These are phyloP conservation scores for Colletotrichum sojae DNA, from an alignment of 2,329 filamentous ascomycete species.

Conservation along the genomic window DNA sequence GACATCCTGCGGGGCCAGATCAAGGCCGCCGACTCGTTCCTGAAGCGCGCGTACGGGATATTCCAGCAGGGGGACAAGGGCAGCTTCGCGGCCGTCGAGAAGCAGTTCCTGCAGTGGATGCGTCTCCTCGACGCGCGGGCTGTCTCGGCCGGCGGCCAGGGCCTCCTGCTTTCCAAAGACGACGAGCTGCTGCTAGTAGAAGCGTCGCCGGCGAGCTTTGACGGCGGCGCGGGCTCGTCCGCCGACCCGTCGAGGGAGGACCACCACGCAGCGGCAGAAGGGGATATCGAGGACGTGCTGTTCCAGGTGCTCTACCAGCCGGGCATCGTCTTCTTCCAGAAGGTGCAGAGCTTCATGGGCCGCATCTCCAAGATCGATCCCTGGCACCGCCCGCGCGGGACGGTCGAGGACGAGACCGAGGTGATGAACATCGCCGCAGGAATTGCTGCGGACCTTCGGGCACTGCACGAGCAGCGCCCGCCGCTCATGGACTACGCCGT, in stretches of 20 bases:
- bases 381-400: conserved; percentile 69
- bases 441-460: conserved; percentile 65
- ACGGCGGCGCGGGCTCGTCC: conserved; percentile 45
- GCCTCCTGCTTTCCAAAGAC: conserved; percentile 64
- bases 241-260: conserved; percentile 42
- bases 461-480: conserved; percentile 65
- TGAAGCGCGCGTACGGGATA: conserved; percentile 63
- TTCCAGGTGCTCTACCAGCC: conserved; percentile 70
- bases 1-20: conserved; percentile 62
- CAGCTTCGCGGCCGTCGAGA: conserved; percentile 57
- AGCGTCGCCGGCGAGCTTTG: conserved; percentile 58
- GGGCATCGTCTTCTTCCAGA: conserved; percentile 70
- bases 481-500: conserved; percentile 70
- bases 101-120: conserved; percentile 67
- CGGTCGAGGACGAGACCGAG: conserved; percentile 70
- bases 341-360: conserved; percentile 70
- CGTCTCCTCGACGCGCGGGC: conserved; percentile 68
- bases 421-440: conserved; percentile 68
- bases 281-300: conserved; percentile 64
- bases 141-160: conserved; percentile 69
- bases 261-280: conserved; percentile 41
- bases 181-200: conserved; percentile 62
- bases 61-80: conserved; percentile 59
- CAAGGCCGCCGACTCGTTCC: conserved; percentile 62
- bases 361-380: conserved; percentile 69